Conservation (phyloP, 2,329 filamentous ascomycete genomes). For the Simplicillium aogashimaense region DNA sequence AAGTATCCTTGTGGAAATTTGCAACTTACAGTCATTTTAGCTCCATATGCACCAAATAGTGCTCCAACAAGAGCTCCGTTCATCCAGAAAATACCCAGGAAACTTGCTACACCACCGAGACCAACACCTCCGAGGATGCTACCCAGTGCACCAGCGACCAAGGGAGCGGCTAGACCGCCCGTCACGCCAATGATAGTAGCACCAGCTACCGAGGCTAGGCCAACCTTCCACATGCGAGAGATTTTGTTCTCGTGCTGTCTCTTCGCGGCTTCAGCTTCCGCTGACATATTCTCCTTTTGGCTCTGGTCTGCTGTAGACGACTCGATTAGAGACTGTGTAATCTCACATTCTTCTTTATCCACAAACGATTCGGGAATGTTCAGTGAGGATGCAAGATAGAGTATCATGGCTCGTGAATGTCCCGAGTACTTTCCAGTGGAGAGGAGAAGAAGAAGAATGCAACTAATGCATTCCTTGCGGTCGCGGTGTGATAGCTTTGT, state of each 20-base stretch:
- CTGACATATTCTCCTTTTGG: slow-evolving; percentile 47
- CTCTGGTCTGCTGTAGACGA: slow-evolving; percentile 39
- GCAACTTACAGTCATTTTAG: slow-evolving; percentile 48
- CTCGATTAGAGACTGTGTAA: slow-evolving; percentile 65
- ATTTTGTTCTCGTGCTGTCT: slow-evolving; percentile 61
- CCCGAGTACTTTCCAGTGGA: slow-evolving; percentile 67
- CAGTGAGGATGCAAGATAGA: slow-evolving; percentile 59
- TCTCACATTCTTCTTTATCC: slow-evolving; percentile 61
- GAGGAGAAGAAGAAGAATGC: slow-evolving; percentile 59
- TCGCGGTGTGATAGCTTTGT: slow-evolving; percentile 47
- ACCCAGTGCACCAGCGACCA: slow-evolving; percentile 78
- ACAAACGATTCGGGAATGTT: slow-evolving; percentile 52
- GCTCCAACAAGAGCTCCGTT: slow-evolving; percentile 79
- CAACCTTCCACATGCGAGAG: slow-evolving; percentile 79
- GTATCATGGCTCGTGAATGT: slow-evolving; percentile 58
- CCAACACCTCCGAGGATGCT: slow-evolving; percentile 79
- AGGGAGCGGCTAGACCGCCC: slow-evolving; percentile 78
- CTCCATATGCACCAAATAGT: slow-evolving; percentile 83
- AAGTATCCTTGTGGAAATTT: background rate
- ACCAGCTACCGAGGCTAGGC: slow-evolving; percentile 77
- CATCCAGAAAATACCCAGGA: slow-evolving; percentile 77
- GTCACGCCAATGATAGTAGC: slow-evolving; percentile 87
- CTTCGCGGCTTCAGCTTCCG: slow-evolving; percentile 66
- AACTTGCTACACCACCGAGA: slow-evolving; percentile 75
- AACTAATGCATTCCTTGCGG: slow-evolving; percentile 55